phyloP scores from a whole-genome alignment of 805 yeast genomes.

The Tetrapisispora pingtungensis region DNA sequence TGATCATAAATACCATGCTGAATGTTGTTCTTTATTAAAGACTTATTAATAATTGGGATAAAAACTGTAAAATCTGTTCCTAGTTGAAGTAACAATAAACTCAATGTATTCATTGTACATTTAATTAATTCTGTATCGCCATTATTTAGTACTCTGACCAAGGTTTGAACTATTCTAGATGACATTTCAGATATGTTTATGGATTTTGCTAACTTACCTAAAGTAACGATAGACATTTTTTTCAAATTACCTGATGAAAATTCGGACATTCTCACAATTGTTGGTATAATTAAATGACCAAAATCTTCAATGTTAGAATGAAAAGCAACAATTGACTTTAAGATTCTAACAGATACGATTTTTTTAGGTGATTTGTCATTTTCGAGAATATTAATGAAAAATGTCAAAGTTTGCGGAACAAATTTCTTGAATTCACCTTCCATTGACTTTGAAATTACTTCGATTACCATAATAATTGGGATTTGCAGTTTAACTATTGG shows the following conservation, averaged over 20 bases:
- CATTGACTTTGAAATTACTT: constrained; percentile 72
- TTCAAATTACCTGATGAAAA: constrained; percentile 48
- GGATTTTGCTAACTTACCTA: constrained; percentile 68
- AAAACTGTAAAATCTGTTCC: constrained; percentile 79
- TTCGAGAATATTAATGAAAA: constrained; percentile 67
- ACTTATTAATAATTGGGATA: constrained; percentile 69
- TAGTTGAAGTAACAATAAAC: constrained; percentile 68
- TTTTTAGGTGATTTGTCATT: constrained; percentile 54
- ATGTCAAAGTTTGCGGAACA: constrained; percentile 66
- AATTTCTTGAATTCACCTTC: constrained; percentile 88
- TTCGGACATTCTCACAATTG: constrained; percentile 72
- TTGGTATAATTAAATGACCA: constrained; percentile 78
- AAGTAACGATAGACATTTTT: constrained; percentile 66
- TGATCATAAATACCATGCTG: constrained; percentile 72
- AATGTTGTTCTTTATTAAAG: constrained; percentile 49
- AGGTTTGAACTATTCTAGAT: constrained; percentile 79
- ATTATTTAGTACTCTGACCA: constrained; percentile 52
- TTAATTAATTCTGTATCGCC: constrained; percentile 49
- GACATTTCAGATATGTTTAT: constrained; percentile 79
- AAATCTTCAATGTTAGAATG: constrained; percentile 85
- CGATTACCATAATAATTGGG: constrained; percentile 70
- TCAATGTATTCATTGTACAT: constrained; percentile 67
- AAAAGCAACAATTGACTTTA: constrained; percentile 75
- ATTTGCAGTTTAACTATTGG: constrained; percentile 53
- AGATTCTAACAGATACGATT: constrained; percentile 58